Conservation (phyloP, 306 rosid species). For the Vigna mungo region DNA sequence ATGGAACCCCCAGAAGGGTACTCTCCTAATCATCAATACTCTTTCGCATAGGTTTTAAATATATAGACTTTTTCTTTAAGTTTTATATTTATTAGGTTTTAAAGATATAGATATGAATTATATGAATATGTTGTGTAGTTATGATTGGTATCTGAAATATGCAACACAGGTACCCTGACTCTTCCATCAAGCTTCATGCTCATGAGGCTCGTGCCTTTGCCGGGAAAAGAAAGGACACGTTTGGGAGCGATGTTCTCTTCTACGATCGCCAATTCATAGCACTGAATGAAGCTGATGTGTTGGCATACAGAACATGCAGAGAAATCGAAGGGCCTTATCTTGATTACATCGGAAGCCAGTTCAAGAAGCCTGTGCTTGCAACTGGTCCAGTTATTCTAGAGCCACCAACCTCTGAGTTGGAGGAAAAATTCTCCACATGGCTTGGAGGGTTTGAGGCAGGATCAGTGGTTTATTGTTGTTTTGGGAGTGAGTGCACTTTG, state of each 20-base stretch:
- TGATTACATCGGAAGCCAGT: slow-evolving; percentile 39
- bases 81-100: too few relatives aligned
- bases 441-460: slow-evolving; percentile 30
- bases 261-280: slow-evolving; percentile 39
- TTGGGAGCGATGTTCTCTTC: slow-evolving; percentile 44
- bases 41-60: too few relatives aligned
- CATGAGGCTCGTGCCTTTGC: slow-evolving; percentile 40
- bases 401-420: slow-evolving; percentile 37
- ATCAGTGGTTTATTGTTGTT: slow-evolving; percentile 46
- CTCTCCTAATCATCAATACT: not conserved
- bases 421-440: slow-evolving; percentile 41
- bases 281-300: slow-evolving; percentile 29
- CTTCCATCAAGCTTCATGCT: slow-evolving; percentile 38
- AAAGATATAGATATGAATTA: too few relatives aligned
- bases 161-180: slow-evolving; percentile 28
- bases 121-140: too few relatives aligned
- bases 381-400: slow-evolving; percentile 43
- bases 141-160: too few relatives aligned
- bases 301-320: slow-evolving; percentile 40
- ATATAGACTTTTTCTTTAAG: too few relatives aligned
- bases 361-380: slow-evolving; percentile 38
- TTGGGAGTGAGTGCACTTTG: slow-evolving; percentile 52
- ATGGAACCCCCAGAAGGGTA: slow-evolving; percentile 49
- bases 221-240: not conserved
- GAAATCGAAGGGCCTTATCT: slow-evolving; percentile 54